phyloP scores from a whole-genome alignment of 176 grass and related monocot species.

The Raddia guianensis region DNA sequence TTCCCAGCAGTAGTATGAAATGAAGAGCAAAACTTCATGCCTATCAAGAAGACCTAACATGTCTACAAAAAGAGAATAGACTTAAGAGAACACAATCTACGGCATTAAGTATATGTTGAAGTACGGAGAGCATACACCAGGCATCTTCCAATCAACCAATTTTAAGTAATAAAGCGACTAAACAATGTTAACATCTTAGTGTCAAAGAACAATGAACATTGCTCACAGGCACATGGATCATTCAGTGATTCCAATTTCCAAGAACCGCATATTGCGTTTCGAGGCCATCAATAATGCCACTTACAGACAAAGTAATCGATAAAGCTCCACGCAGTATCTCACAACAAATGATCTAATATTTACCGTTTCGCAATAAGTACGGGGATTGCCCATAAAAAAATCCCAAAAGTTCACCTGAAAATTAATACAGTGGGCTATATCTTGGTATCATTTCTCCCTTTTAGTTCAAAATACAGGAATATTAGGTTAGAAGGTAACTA shows the following conservation, averaged over 20 bases:
- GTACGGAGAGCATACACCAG: background rate
- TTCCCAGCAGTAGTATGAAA: background rate
- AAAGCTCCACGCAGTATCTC: background rate
- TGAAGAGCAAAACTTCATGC: background rate
- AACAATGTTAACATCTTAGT: background rate
- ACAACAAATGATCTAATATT: background rate
- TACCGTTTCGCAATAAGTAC: background rate
- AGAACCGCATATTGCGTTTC: background rate
- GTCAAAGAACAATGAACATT: background rate
- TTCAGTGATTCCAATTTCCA: background rate
- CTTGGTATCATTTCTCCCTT: background rate
- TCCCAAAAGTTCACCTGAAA: background rate
- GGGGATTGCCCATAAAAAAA: background rate
- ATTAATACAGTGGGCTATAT: background rate
- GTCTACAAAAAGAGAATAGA: background rate
- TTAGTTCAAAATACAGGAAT: background rate
- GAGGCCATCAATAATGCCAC: background rate
- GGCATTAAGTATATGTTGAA: background rate
- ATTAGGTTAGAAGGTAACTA: background rate
- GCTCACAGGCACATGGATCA: background rate
- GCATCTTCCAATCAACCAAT: background rate
- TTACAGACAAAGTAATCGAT: background rate
- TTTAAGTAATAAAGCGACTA: background rate
- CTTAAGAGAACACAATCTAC: background rate
- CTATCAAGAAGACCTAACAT: background rate